Evolutionary conservation across 495 filamentous ascomycete genomes (phyloP).

Genomic region (Penicillium riverlandense): DNA sequence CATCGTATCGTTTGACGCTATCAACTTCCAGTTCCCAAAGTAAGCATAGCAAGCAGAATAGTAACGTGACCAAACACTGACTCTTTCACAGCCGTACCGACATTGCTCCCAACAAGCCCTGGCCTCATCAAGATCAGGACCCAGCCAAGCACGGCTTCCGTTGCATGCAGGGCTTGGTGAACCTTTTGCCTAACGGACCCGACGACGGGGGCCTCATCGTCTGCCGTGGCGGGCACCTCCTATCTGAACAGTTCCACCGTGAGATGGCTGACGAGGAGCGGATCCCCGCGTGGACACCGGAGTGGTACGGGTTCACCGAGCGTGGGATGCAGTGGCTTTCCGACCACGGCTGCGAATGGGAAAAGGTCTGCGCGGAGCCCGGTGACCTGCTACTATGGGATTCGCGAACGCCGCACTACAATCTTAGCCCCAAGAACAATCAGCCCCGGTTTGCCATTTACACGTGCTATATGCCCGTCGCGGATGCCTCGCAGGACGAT

Average conservation of each 20-base stretch:
- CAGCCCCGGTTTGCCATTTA: constrained; percentile 24
- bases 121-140: too few relatives aligned
- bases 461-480: constrained; percentile 31
- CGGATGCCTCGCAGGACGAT: constrained; percentile 25
- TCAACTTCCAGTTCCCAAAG: too few relatives aligned
- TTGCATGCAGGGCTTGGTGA: constrained; percentile 43
- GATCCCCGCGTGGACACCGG: constrained; percentile 28
- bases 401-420: constrained; percentile 33
- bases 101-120: too few relatives aligned
- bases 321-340: constrained; percentile 31
- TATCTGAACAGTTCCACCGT: constrained; percentile 28
- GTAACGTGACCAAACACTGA: too few relatives aligned
- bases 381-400: constrained; percentile 40
- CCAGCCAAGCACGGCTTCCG: too few relatives aligned
- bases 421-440: constrained; percentile 17
- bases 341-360: constrained; percentile 25
- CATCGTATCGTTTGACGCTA: too few relatives aligned
- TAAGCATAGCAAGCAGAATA: too few relatives aligned
- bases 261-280: constrained; percentile 26
- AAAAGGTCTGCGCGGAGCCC: constrained; percentile 33
- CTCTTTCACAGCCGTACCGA: too few relatives aligned
- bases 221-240: constrained; percentile 23
- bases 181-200: constrained; percentile 34
- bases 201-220: constrained; percentile 37
- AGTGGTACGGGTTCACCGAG: constrained; percentile 35